Base-by-base conservation (phyloP, 345 rosid genomes). In the Cardiospermum halicacabum region DNA sequence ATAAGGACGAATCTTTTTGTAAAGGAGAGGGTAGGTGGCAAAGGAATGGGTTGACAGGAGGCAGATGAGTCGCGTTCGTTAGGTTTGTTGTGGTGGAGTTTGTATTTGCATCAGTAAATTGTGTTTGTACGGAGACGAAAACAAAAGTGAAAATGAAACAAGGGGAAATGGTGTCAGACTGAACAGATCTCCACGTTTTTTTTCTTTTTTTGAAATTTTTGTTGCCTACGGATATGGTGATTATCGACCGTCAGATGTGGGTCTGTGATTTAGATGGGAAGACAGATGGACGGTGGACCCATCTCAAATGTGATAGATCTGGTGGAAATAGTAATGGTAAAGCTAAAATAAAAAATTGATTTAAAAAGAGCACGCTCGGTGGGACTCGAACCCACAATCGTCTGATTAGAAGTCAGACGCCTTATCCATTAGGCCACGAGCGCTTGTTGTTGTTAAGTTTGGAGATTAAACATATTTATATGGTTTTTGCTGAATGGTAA, bases 301-400 rank as follows among this genome's bases (percentile, higher is more conserved):
- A 8, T 3, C 1, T 0, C 5, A 27, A 12, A 2, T 5, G 25
- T 0, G 18, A 24, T 37, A n/a, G 31, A 19, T 24, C 18, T 54
- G 56, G 36, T 7, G 3, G 7, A 32, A 7, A 32, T 32, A 32
- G 7, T 32, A 32, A n/a, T n/a, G n/a, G n/a, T 32, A 32, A 32
- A 3, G 36, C 3, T 32, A 32, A 32, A 34, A 34, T 34, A 1
- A 30, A 7, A n/a, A 56, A n/a, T 15, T 1, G 32, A 56, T 27
- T 2, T 7, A n/a, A 5, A 8, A 34, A 34, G 39, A 34, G 4
- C 87, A 85, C 81, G 72, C 90, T 80, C 81, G 84, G 88, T 84
- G 86, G 88, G 92, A 86, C 83, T 83, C 85, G 85, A 88, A 88
- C 96, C 88, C 92, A 84, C 92, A 88, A 84, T 85, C 92, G 82